These are phyloP conservation scores for Climacium dendroides DNA, from an alignment of 225 moss, liverwort and hornwort species.

Conservation along the genomic window DNA sequence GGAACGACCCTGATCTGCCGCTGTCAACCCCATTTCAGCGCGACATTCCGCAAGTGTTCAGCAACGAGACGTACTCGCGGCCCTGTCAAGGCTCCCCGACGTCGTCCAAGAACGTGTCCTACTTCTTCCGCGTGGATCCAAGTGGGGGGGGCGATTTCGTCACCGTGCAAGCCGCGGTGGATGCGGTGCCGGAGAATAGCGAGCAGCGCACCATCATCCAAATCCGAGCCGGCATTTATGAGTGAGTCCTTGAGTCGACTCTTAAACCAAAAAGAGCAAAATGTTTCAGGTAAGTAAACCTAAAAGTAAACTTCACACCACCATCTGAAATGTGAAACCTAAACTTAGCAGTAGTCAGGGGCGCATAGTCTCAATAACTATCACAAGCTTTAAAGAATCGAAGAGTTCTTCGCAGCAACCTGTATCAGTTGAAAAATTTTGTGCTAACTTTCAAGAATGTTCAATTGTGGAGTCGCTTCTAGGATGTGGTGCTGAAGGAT, in stretches of 20 bases:
- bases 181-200: slow-evolving; percentile 49
- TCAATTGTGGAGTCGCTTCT: neutral
- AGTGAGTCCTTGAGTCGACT: slow-evolving; percentile 8
- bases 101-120: slow-evolving; percentile 20
- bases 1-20: neutral
- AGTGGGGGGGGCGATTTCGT: slow-evolving; percentile 24
- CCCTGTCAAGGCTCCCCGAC: slow-evolving; percentile 33
- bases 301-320: neutral
- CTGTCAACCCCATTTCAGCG: neutral
- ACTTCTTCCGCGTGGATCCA: slow-evolving; percentile 36
- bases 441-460: neutral
- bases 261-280: neutral
- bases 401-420: neutral
- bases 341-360: neutral
- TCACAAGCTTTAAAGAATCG: neutral
- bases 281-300: neutral
- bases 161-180: slow-evolving; percentile 52
- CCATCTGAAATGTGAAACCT: neutral
- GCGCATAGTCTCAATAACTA: neutral
- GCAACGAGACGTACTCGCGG: slow-evolving; percentile 26
- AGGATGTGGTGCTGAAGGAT: neutral
- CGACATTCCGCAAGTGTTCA: slow-evolving; percentile 14
- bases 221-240: slow-evolving; percentile 48
- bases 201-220: slow-evolving; percentile 41
- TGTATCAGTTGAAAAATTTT: too few relatives aligned